These are phyloP conservation scores for Candida gigantensis DNA, from an alignment of 1,139 yeast genomes.

Conservation along the genomic window DNA sequence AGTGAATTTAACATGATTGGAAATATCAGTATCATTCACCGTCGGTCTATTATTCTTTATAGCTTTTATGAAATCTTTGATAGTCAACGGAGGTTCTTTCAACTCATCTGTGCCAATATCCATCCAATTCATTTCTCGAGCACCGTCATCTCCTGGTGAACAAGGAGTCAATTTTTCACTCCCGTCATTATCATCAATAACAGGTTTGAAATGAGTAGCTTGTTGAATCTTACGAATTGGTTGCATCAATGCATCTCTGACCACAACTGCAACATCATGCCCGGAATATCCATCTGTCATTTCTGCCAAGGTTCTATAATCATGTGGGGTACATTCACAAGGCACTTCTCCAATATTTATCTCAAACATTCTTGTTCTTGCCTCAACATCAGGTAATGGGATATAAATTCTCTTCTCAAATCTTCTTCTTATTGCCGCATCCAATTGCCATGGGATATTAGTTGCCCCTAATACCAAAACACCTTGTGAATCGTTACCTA, in stretches of 20 bases:
- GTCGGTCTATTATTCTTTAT: constrained; percentile 92
- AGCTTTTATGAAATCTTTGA: constrained; percentile 92
- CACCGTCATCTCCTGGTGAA: constrained; percentile 91
- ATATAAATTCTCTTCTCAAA: constrained; percentile 95
- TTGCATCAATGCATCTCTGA: constrained; percentile 96
- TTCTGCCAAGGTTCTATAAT: constrained; percentile 76
- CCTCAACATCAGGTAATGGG: constrained; percentile 89
- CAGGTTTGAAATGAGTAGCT: constrained; percentile 89
- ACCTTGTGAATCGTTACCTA: constrained; percentile 91
- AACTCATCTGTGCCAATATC: constrained; percentile 87
- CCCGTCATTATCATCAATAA: constrained; percentile 37
- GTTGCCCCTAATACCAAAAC: constrained; percentile 97
- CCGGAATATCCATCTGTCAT: constrained; percentile 99
- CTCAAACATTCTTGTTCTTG: constrained; percentile 91
- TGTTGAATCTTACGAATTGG: constrained; percentile 94
- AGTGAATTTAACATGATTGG: constrained; percentile 84
- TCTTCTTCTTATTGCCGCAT: constrained; percentile 95
- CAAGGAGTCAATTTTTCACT: constrained; percentile 75
- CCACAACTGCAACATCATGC: constrained; percentile 95
- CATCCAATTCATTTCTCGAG: constrained; percentile 91
- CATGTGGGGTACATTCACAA: constrained; percentile 71
- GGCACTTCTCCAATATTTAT: constrained; percentile 90
- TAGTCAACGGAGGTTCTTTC: constrained; percentile 83
- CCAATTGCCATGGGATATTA: constrained; percentile 98
- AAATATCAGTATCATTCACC: constrained; percentile 80